These are phyloP conservation scores for Skeletonema grethae DNA, from an alignment of 108 stramenopile species.

Conservation along the genomic window DNA sequence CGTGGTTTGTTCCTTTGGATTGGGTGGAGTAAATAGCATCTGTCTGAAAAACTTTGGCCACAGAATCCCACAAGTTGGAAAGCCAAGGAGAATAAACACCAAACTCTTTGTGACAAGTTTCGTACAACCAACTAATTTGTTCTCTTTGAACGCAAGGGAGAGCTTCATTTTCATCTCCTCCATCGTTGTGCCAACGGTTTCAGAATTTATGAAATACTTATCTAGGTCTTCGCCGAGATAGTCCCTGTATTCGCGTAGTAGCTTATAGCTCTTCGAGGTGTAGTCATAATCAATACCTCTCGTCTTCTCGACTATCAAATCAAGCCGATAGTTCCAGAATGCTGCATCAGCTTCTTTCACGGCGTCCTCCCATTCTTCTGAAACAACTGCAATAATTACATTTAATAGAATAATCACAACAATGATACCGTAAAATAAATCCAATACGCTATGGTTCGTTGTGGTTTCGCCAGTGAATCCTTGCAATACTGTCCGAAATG, in stretches of 20 bases:
- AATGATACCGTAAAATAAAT: not conserved
- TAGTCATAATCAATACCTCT: not conserved
- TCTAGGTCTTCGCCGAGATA: not conserved
- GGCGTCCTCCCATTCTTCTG: slow-evolving; percentile 7
- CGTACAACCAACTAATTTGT: not conserved
- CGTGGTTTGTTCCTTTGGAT: not conserved
- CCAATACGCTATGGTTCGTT: not conserved
- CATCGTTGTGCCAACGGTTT: not conserved
- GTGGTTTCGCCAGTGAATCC: not conserved
- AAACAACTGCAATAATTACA: slow-evolving; percentile 3
- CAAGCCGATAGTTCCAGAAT: slow-evolving; percentile 8
- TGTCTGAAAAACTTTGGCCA: slow-evolving; percentile 12
- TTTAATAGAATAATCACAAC: slow-evolving; percentile 4
- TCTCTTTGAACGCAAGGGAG: not conserved
- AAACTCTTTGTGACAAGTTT: not conserved
- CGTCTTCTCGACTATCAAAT: slow-evolving; percentile 12
- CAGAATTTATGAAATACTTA: not conserved
- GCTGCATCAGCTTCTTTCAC: slow-evolving; percentile 1
- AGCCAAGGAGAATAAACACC: not conserved
- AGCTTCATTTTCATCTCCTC: slow-evolving; percentile 5
- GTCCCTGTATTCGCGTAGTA: not conserved
- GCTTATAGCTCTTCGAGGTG: not conserved
- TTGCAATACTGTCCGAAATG: not conserved
- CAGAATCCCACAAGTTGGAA: not conserved
- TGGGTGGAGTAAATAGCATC: slow-evolving; percentile 9